Percentiles rank a stretch among this genome's conserved stretches.
Conservation (phyloP, 495 filamentous ascomycete species). For the Hypoxylon subgilvum region DNA sequence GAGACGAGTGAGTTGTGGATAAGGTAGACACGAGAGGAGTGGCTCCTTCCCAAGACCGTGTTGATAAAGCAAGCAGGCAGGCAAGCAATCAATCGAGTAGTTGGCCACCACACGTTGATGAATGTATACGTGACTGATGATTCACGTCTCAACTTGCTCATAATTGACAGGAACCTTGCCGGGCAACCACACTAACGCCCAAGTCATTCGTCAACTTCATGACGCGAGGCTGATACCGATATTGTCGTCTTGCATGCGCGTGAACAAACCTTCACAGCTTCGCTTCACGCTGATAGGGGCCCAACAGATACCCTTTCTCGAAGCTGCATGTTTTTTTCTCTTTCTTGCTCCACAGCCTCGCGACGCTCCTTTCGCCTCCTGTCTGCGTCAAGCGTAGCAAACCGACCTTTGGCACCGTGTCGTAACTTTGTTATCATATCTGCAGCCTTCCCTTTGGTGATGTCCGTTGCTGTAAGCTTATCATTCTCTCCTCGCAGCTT, state of each 20-base stretch:
- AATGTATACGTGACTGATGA: no score
- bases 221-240: no score
- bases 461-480: constrained; percentile 56
- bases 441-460: constrained; percentile 81
- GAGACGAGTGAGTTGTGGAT: no score
- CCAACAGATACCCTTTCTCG: constrained; percentile 70
- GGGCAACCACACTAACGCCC: background rate
- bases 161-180: no score
- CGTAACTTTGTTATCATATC: constrained; percentile 95
- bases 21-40: no score
- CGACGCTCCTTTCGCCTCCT: constrained; percentile 55
- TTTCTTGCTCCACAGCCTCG: constrained; percentile 48
- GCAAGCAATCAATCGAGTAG: no score
- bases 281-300: constrained; percentile 52
- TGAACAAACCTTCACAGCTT: constrained; percentile 5
- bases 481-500: constrained; percentile 62
- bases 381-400: constrained; percentile 57
- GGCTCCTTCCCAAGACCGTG: no score
- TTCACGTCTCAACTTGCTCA: no score
- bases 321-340: constrained; percentile 48
- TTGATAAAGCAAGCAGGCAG: no score
- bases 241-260: no score
- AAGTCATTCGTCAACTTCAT: background rate
- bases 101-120: no score
- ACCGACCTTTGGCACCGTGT: constrained; percentile 77